Evolutionary conservation across 164 flowering plant species (phyloP).

Genomic region (Sextonia rubra): DNA sequence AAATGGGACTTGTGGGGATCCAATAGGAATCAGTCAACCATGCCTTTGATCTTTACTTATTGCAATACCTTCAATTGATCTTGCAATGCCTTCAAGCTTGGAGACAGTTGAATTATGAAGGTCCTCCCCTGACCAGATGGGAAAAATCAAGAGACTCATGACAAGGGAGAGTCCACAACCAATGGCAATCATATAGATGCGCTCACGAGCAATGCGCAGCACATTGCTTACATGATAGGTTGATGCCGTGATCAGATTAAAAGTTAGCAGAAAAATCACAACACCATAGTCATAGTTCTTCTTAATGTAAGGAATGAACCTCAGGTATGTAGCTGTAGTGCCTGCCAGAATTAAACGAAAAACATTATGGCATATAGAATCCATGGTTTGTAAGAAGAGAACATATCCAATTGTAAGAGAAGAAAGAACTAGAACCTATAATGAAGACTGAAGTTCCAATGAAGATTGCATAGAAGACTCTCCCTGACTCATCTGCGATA

Average conservation of each 20-base stretch:
- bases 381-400: background rate
- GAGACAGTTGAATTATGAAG: slow-evolving; percentile 62
- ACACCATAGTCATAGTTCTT: slow-evolving; percentile 88
- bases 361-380: background rate
- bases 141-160: slow-evolving; percentile 73
- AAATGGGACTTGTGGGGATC: too few species aligned
- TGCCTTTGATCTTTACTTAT: background rate
- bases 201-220: slow-evolving; percentile 55
- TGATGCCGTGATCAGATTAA: slow-evolving; percentile 76
- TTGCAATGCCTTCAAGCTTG: slow-evolving; percentile 82
- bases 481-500: slow-evolving; percentile 52
- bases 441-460: slow-evolving; percentile 65
- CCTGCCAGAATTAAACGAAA: slow-evolving; percentile 17
- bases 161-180: slow-evolving; percentile 80
- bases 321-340: slow-evolving; percentile 48
- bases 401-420: background rate
- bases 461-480: slow-evolving; percentile 52
- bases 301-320: slow-evolving; percentile 80
- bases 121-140: slow-evolving; percentile 86
- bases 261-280: slow-evolving; percentile 80
- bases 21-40: background rate
- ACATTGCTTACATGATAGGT: slow-evolving; percentile 69
- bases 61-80: slow-evolving; percentile 63
- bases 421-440: slow-evolving; percentile 38
- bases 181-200: slow-evolving; percentile 72